These are phyloP conservation scores for Sisymbrium altissimum DNA, from an alignment of 345 rosid species.

Conservation along the genomic window DNA sequence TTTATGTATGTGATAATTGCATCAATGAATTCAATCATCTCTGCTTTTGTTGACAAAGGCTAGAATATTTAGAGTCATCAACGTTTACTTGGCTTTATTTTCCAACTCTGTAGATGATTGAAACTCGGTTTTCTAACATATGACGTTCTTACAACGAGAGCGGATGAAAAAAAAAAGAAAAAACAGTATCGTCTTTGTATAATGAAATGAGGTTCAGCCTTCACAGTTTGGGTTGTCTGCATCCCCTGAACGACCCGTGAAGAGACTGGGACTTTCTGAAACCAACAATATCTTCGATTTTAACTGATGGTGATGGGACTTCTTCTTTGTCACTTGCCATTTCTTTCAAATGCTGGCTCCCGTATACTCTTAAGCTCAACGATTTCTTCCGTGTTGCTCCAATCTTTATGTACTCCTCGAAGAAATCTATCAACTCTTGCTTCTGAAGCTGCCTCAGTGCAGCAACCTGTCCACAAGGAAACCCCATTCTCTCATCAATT, in stretches of 20 bases:
- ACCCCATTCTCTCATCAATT: neutral
- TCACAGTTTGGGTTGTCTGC: conserved; percentile 49
- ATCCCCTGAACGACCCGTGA: conserved; percentile 73
- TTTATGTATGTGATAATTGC: too few species aligned
- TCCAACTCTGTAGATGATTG: neutral
- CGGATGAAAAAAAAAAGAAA: neutral
- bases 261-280: conserved; percentile 82
- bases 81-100: neutral
- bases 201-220: neutral
- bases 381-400: conserved; percentile 62
- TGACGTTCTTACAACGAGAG: neutral
- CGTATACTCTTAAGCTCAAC: conserved; percentile 60
- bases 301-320: conserved; percentile 33
- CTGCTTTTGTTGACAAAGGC: neutral
- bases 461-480: conserved; percentile 49
- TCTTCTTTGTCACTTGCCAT: conserved; percentile 40
- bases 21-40: neutral
- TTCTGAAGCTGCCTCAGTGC: conserved; percentile 57
- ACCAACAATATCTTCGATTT: conserved; percentile 57
- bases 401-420: conserved; percentile 61
- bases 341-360: conserved; percentile 54
- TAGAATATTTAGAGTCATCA: neutral
- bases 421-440: conserved; percentile 71
- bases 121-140: neutral
- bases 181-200: neutral